phyloP scores from a whole-genome alignment of 2,329 filamentous ascomycete genomes.

The Xylariaceae sp. region DNA sequence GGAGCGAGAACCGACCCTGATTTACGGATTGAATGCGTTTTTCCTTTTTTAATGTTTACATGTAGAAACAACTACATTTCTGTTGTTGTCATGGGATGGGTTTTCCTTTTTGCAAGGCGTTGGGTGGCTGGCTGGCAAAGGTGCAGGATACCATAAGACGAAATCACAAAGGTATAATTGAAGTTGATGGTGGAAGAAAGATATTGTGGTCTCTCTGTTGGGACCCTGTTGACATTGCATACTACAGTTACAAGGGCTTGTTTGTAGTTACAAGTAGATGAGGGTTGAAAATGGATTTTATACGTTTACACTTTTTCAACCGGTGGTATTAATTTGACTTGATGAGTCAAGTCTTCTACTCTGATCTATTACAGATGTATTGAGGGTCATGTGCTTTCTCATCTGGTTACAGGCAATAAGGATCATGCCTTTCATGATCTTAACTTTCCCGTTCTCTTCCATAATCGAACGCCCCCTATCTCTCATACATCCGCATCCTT shows the following conservation, averaged over 20 bases:
- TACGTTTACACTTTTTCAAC: too few species aligned
- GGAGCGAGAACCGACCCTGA: constrained; percentile 37
- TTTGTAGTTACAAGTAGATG: too few species aligned
- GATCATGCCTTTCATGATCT: too few species aligned
- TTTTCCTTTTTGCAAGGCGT: background rate
- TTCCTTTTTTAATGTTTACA: background rate
- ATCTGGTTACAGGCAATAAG: too few species aligned
- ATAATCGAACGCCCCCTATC: too few species aligned
- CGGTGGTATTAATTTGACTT: too few species aligned
- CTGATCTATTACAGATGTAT: too few species aligned
- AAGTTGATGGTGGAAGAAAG: background rate
- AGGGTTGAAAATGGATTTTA: background rate
- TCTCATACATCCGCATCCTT: constrained; percentile 25
- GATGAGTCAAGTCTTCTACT: too few species aligned
- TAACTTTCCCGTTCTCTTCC: too few species aligned
- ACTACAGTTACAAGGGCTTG: too few species aligned
- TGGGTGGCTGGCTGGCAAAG: background rate
- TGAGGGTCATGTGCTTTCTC: too few species aligned
- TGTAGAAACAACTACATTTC: background rate
- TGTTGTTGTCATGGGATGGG: background rate
- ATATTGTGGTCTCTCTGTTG: background rate
- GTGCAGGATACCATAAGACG: background rate
- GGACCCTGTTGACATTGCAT: background rate
- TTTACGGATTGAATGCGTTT: too few species aligned
- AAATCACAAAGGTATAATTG: background rate